Evolutionary conservation across 2,329 filamentous ascomycete species (phyloP), one percentile per base, ranked within the genome.

Genomic region (Trichoderma sp.): DNA sequence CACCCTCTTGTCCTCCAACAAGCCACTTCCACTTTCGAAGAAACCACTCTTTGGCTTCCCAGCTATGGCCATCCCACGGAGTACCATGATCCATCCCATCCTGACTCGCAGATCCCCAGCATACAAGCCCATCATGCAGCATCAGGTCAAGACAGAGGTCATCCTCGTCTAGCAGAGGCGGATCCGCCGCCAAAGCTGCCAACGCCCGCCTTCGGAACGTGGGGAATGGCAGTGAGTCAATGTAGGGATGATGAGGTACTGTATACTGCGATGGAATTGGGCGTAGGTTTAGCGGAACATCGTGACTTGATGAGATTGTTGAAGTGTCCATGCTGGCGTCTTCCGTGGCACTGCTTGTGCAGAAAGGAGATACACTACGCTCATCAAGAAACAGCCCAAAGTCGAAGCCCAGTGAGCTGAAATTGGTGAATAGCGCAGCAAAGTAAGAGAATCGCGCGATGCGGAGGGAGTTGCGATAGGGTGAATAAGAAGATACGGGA

Each of bases 1-100:
- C 55, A 21, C 55, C 26, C 12, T 58, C 55, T 34, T 47, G 26
- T 26, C 55, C 55, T 1, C 55, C 55, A 34, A 58, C 17, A 43
- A 58, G 55, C 55, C 55, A 58, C 3, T 47, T 58, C 55, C 55
- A 58, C 26, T 58, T 58, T n/a, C 39, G 24, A 15, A 58, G 28
- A 34, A 58, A 58, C 55, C 55, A 58, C 24, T 58, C 55, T 58
- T 58, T 58, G 1, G 43, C 55, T 58, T 58, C 55, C 55, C 55
- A 58, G 55, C 55, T 58, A 6, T 58, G 55, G 19, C 55, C 47
- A 47, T 58, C 41, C 55, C 55, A 58, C 1, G 55, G 55, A 9
- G 55, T 58, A 2, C 55, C 55, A 4, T 58, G 43, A 21, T 58
- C 55, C 41, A 47, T 47, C 7, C 43, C 43, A 26, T 58, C 34